phyloP scores from a whole-genome alignment of 2,329 filamentous ascomycete species.

The Annulohypoxylon truncatum region DNA sequence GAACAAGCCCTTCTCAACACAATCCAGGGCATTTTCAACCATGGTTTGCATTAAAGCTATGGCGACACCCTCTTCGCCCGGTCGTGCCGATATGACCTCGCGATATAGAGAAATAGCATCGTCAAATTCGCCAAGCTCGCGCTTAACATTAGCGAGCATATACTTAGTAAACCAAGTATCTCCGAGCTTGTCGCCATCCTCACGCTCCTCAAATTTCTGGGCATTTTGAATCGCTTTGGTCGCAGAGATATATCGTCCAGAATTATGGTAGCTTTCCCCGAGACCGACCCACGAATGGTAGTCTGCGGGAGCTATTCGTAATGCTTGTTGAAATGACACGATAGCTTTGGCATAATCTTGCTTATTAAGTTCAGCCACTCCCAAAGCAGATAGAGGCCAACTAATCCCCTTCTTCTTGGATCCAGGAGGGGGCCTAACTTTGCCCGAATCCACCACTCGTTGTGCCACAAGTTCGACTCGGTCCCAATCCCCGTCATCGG shows the following conservation, averaged over 20 bases:
- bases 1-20: constrained; percentile 85
- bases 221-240: constrained; percentile 91
- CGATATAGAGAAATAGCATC: constrained; percentile 82
- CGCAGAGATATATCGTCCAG: constrained; percentile 92
- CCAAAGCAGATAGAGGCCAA: constrained; percentile 95
- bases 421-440: constrained; percentile 87
- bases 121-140: constrained; percentile 91
- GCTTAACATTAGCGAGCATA: constrained; percentile 94
- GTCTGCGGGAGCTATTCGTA: constrained; percentile 84
- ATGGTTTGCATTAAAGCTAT: constrained; percentile 90
- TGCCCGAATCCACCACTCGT: constrained; percentile 93
- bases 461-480: constrained; percentile 92
- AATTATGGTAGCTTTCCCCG: constrained; percentile 97
- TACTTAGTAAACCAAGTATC: constrained; percentile 97
- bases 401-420: constrained; percentile 93
- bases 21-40: constrained; percentile 82
- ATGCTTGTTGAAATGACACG: constrained; percentile 88
- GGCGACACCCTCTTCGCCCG: constrained; percentile 84
- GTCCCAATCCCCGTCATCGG: constrained; percentile 94
- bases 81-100: constrained; percentile 74
- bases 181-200: constrained; percentile 64
- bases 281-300: constrained; percentile 97
- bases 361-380: constrained; percentile 93
- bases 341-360: constrained; percentile 91
- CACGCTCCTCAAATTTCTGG: constrained; percentile 75